Percentiles rank a stretch among this genome's conserved stretches.
phyloP scores from a whole-genome alignment of 768 basidiomycete species.

The Psilocybe tampanensis region DNA sequence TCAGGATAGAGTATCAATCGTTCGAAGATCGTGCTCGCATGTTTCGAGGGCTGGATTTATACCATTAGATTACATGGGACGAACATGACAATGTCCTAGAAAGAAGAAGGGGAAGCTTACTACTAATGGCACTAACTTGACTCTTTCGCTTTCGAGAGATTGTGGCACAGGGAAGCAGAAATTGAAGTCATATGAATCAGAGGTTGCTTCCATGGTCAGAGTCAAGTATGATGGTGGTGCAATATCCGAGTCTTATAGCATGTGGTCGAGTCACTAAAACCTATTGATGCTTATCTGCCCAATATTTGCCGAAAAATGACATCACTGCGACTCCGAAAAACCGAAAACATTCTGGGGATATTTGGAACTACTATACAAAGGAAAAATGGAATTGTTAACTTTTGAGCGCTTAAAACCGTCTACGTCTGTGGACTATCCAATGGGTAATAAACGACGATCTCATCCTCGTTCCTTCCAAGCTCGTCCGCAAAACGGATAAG shows the following conservation, averaged over 20 bases:
- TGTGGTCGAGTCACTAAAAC: too few relatives aligned
- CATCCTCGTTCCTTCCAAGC: too few relatives aligned
- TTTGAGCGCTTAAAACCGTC: too few relatives aligned
- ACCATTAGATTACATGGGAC: background rate
- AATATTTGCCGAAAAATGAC: too few relatives aligned
- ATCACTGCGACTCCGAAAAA: too few relatives aligned
- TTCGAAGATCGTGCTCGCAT: slow-evolving; percentile 42
- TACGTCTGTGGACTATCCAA: too few relatives aligned
- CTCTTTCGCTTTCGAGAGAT: slow-evolving; percentile 44
- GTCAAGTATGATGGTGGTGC: background rate
- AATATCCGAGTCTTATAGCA: too few relatives aligned
- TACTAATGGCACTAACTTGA: slow-evolving; percentile 54
- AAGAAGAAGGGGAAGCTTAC: slow-evolving; percentile 29
- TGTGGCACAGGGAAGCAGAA: slow-evolving; percentile 52
- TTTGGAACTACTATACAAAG: too few relatives aligned
- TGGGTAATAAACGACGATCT: too few relatives aligned
- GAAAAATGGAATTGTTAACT: too few relatives aligned
- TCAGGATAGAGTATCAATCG: slow-evolving; percentile 36
- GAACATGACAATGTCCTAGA: background rate
- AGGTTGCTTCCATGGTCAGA: background rate
- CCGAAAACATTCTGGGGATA: background rate
- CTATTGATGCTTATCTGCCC: too few relatives aligned
- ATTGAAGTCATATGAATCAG: slow-evolving; percentile 39
- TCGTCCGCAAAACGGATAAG: too few relatives aligned
- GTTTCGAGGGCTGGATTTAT: slow-evolving; percentile 41